Conservation (phyloP, 139 green algal genomes). For the Gonium pectorale region DNA sequence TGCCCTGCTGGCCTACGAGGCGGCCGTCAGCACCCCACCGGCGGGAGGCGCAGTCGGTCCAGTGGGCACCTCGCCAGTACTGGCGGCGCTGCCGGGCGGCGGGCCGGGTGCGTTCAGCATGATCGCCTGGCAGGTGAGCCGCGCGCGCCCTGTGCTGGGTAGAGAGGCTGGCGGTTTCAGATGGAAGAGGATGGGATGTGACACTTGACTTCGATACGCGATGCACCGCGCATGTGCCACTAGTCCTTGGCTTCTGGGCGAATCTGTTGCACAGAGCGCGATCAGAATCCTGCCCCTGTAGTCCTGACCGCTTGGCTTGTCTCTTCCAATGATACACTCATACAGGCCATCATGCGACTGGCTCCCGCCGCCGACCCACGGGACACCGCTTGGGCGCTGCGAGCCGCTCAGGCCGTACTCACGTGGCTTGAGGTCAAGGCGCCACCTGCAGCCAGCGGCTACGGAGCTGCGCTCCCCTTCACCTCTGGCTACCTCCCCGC, state of each 20-base stretch:
- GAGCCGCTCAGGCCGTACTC: neutral
- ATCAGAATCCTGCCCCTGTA: no score
- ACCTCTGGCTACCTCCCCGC: neutral
- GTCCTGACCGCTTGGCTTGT: neutral
- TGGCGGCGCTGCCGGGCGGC: neutral
- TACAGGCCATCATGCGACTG: conserved; percentile 43
- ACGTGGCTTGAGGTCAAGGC: neutral
- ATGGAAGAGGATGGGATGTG: no score
- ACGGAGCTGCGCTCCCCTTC: neutral
- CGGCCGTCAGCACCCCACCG: conserved; percentile 13
- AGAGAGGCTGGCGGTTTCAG: no score
- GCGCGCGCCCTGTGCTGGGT: no score
- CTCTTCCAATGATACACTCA: no score
- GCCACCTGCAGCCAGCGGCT: neutral
- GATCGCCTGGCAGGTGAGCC: conserved; percentile 36
- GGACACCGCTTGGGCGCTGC: conserved; percentile 20
- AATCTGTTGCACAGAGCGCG: no score
- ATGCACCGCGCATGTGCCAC: no score
- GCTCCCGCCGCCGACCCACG: conserved; percentile 22
- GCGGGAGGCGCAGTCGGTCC: neutral
- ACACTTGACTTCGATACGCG: no score
- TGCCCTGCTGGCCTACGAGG: conserved; percentile 59
- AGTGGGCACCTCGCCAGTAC: neutral
- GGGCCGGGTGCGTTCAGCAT: conserved; percentile 34
- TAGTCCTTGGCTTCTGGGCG: no score